Conservation (phyloP, 768 basidiomycete species). For the Russula virescens region DNA sequence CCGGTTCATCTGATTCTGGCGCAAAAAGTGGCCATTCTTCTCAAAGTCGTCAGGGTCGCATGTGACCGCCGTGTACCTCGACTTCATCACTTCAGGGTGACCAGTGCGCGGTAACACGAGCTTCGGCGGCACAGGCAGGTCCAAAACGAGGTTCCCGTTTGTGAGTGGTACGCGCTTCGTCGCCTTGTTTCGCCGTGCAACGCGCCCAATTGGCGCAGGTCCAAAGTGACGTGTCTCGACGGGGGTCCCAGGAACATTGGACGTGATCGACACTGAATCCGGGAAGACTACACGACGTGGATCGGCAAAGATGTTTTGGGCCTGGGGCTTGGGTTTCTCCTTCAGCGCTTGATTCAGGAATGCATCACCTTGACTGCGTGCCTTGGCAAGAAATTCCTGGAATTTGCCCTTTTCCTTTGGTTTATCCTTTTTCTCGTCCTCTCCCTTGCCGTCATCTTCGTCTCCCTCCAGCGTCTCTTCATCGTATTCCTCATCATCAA, state of each 20-base stretch:
- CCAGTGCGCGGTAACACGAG: conserved; percentile 69
- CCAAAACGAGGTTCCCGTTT: conserved; percentile 83
- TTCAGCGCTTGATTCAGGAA: conserved; percentile 35
- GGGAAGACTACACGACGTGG: conserved; percentile 13
- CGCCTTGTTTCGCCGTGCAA: conserved; percentile 61
- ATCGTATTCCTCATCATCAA: not conserved
- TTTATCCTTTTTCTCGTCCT: conserved; percentile 25
- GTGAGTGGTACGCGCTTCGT: conserved; percentile 81
- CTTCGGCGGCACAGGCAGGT: conserved; percentile 78
- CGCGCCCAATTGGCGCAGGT: conserved; percentile 77
- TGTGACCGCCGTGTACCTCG: conserved; percentile 83
- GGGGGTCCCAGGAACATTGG: conserved; percentile 39
- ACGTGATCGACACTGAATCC: conserved; percentile 31
- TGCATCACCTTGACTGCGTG: conserved; percentile 4
- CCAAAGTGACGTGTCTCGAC: conserved; percentile 78
- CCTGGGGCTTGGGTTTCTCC: conserved; percentile 23
- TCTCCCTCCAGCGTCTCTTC: conserved; percentile 12
- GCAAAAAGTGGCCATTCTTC: conserved; percentile 72
- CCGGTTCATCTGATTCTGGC: conserved; percentile 74
- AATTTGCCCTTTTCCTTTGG: conserved; percentile 13
- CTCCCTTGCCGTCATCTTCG: conserved; percentile 22
- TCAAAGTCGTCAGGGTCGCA: conserved; percentile 93
- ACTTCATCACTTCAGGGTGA: conserved; percentile 66
- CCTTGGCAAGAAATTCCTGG: conserved; percentile 10
- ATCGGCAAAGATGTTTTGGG: conserved; percentile 22